Percentiles rank a stretch among this genome's conserved stretches.
These are phyloP conservation scores for Gaultheria prostrata DNA, from an alignment of 148 eudicot species.

Conservation along the genomic window DNA sequence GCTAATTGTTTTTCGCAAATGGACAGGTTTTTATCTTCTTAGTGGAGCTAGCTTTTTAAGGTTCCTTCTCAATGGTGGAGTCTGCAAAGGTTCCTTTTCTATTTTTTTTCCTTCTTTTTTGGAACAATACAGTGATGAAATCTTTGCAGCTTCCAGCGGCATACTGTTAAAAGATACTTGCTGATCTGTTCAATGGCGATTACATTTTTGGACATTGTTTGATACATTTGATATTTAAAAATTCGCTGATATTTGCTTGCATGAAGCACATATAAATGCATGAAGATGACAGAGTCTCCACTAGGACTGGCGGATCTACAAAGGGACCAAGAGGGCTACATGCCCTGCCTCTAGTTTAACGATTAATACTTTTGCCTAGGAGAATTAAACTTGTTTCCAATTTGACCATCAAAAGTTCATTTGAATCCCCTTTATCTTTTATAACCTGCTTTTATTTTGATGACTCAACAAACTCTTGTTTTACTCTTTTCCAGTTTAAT, in stretches of 20 bases:
- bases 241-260: neutral
- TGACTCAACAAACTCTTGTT: neutral
- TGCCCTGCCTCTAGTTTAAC: neutral
- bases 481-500: neutral
- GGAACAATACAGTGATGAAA: neutral
- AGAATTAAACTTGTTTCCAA: neutral
- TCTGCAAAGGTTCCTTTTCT: neutral
- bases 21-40: neutral
- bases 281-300: neutral
- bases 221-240: neutral
- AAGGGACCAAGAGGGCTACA: neutral
- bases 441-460: neutral
- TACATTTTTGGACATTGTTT: neutral
- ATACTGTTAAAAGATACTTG: neutral
- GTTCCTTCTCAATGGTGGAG: neutral
- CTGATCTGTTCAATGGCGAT: neutral
- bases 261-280: neutral
- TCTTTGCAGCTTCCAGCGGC: neutral
- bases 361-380: neutral
- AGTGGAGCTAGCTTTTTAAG: neutral
- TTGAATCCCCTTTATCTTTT: neutral
- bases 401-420: neutral
- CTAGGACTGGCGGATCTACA: neutral
- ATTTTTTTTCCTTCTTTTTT: neutral
- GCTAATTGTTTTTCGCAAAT: neutral